phyloP scores from a whole-genome alignment of 2,329 filamentous ascomycete genomes.

The Geosmithia putterillii region DNA sequence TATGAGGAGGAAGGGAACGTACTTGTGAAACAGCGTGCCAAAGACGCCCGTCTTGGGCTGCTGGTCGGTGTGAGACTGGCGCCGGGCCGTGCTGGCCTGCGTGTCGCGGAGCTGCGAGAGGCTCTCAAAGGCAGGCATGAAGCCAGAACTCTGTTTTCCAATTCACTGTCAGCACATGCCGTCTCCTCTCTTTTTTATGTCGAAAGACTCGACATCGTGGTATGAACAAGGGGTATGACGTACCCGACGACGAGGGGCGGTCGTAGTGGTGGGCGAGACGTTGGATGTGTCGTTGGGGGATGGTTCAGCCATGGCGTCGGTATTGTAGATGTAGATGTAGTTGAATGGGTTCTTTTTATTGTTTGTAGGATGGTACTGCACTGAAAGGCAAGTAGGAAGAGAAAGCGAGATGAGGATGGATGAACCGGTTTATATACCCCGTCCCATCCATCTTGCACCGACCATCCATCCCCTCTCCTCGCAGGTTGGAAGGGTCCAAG shows the following conservation, averaged over 20 bases:
- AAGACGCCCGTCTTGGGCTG: slow-evolving; percentile 34
- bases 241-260: not conserved
- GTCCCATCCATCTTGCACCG: no score
- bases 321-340: not conserved
- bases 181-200: no score
- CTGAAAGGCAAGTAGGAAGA: not conserved
- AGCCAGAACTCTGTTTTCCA: slow-evolving; percentile 26
- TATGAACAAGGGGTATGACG: no score
- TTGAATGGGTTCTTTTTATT: no score
- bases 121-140: slow-evolving; percentile 34
- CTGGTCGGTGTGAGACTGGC: slow-evolving; percentile 43
- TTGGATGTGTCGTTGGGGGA: not conserved
- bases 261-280: not conserved
- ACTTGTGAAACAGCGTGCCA: slow-evolving; percentile 46
- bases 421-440: not conserved
- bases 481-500: no score
- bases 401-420: not conserved
- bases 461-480: no score
- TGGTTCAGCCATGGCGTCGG: not conserved
- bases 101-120: slow-evolving; percentile 34
- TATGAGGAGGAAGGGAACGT: slow-evolving; percentile 10
- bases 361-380: no score
- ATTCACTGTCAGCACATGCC: not conserved
- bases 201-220: no score
- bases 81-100: slow-evolving; percentile 31